Evolutionary conservation across 495 filamentous ascomycete genomes (phyloP).

Genomic region (Annulohypoxylon stygium): DNA sequence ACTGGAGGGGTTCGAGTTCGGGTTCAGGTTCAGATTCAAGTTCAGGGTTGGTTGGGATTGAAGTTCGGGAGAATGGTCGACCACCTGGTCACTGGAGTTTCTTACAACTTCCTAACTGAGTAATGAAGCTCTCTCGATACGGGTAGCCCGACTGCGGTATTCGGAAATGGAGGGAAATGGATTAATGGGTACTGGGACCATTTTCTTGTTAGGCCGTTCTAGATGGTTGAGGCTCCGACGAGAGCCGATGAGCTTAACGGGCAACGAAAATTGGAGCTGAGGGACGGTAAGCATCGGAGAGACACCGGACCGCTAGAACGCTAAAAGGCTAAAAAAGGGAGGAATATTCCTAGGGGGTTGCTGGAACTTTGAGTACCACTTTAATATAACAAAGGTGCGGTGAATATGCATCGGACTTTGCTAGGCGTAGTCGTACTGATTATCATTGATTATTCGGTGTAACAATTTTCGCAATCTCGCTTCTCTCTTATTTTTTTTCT

Average conservation of each 20-base stretch:
- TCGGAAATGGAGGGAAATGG: constrained; percentile 28
- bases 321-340: not conserved
- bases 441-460: constrained; percentile 22
- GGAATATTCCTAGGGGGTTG: constrained; percentile 1
- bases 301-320: constrained; percentile 30
- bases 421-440: constrained; percentile 25
- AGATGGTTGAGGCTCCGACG: constrained; percentile 42
- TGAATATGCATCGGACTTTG: constrained; percentile 20
- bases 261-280: constrained; percentile 41
- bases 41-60: not conserved
- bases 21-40: not conserved
- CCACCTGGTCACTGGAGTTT: constrained; percentile 2
- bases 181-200: constrained; percentile 25
- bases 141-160: constrained; percentile 26
- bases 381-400: constrained; percentile 24
- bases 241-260: constrained; percentile 32
- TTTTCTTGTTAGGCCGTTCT: constrained; percentile 19
- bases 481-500: not conserved
- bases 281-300: constrained; percentile 37
- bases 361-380: constrained; percentile 22
- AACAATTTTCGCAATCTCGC: constrained; percentile 9
- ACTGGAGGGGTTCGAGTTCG: not conserved
- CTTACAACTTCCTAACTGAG: constrained; percentile 19
- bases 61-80: constrained; percentile 2
- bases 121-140: constrained; percentile 21